Conservation (phyloP, 2,329 filamentous ascomycete genomes). For the Trichoderma afroharzianum region DNA sequence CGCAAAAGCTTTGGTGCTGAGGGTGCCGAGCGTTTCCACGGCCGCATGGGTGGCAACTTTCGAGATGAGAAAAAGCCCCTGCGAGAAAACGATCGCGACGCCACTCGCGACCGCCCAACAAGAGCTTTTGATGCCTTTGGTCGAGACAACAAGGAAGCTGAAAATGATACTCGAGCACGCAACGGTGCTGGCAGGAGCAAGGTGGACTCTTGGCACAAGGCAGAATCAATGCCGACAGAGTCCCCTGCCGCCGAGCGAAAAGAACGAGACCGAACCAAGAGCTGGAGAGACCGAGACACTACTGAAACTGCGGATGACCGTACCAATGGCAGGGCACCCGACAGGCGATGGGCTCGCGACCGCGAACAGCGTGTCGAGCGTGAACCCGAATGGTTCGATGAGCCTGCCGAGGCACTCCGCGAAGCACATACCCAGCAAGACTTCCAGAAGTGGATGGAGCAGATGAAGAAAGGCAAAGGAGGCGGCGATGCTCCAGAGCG, state of each 20-base stretch:
- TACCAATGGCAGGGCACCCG: slow-evolving; percentile 44
- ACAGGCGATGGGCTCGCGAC: slow-evolving; percentile 55
- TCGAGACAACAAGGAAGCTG: slow-evolving; percentile 49
- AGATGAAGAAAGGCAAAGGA: slow-evolving; percentile 69
- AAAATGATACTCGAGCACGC: slow-evolving; percentile 56
- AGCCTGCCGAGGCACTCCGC: slow-evolving; percentile 63
- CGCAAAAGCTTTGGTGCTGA: slow-evolving; percentile 71
- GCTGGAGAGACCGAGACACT: slow-evolving; percentile 55
- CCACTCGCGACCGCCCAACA: slow-evolving; percentile 43
- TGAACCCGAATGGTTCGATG: slow-evolving; percentile 89
- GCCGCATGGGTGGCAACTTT: slow-evolving; percentile 56
- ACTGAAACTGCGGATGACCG: slow-evolving; percentile 52
- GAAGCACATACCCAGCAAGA: slow-evolving; percentile 81
- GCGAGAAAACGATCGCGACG: slow-evolving; percentile 55
- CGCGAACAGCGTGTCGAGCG: slow-evolving; percentile 63
- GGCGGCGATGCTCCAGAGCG: slow-evolving; percentile 29
- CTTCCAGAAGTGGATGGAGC: slow-evolving; percentile 91
- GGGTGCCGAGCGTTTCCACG: slow-evolving; percentile 67
- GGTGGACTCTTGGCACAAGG: slow-evolving; percentile 71
- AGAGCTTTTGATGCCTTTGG: slow-evolving; percentile 49
- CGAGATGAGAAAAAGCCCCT: slow-evolving; percentile 42
- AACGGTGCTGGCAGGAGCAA: slow-evolving; percentile 64
- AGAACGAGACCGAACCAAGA: slow-evolving; percentile 56
- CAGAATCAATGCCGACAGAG: slow-evolving; percentile 34
- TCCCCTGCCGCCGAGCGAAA: slow-evolving; percentile 37